phyloP scores from a whole-genome alignment of 495 filamentous ascomycete genomes.

The Haplographium delicatum region DNA sequence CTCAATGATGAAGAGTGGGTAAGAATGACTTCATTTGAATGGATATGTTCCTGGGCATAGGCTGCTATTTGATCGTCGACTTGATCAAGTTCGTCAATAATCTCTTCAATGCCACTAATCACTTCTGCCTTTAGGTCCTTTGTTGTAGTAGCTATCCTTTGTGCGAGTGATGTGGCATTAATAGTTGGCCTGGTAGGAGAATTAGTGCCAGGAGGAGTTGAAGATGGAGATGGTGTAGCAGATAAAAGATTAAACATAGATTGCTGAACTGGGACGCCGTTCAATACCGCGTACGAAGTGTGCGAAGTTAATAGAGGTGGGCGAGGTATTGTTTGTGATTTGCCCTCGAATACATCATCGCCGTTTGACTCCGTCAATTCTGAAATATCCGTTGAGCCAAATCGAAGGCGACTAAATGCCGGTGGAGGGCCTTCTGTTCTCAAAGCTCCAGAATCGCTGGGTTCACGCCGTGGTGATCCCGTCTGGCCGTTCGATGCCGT shows the following conservation, averaged over 20 bases:
- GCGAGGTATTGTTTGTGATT: conserved; percentile 32
- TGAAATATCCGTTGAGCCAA: conserved; percentile 25
- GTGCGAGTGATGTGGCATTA: conserved; percentile 18
- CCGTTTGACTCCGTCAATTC: conserved; percentile 20
- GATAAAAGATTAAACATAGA: conserved; percentile 87
- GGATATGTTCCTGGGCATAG: conserved; percentile 83
- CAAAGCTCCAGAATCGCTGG: conserved; percentile 1
- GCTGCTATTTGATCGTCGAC: conserved; percentile 84
- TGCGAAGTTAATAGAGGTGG: conserved; percentile 49
- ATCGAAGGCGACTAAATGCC: conserved; percentile 36
- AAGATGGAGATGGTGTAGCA: conserved; percentile 31
- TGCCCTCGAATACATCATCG: conserved; percentile 21
- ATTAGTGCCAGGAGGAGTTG: conserved; percentile 26
- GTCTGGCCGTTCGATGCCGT: conserved; percentile 20
- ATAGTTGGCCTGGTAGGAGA: conserved; percentile 21
- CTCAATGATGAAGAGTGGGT: conserved; percentile 75
- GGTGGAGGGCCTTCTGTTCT: conserved; percentile 18
- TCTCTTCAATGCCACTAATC: conserved; percentile 80
- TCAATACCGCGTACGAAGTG: conserved; percentile 48
- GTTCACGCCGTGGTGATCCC: conserved; percentile 17
- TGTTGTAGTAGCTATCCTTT: conserved; percentile 17
- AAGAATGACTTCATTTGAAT: conserved; percentile 83
- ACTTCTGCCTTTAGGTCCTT: conserved; percentile 81
- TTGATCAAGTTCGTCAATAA: conserved; percentile 84
- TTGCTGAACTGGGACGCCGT: conserved; percentile 37